Evolutionary conservation across 1,284 basidiomycete genomes (phyloP).

Genomic region (Malassezia arunalokei): DNA sequence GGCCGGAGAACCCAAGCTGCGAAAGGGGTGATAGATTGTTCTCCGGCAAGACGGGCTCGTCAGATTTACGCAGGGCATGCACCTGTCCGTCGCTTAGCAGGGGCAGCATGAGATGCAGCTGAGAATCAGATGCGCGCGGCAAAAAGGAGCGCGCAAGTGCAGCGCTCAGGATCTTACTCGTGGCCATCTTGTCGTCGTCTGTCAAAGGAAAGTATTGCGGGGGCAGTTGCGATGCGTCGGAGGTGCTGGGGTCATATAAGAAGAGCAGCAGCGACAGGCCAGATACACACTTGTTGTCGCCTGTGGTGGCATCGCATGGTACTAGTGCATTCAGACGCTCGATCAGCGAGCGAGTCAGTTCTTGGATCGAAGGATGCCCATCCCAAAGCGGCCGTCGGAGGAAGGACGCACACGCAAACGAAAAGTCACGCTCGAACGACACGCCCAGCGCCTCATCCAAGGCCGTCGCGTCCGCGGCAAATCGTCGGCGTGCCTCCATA

Average conservation of each 20-base stretch:
- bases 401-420: slow-evolving; percentile 3
- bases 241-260: background rate
- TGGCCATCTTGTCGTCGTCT: background rate
- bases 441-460: slow-evolving; percentile 6
- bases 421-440: slow-evolving; percentile 4
- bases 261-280: background rate
- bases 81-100: background rate
- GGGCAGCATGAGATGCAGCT: background rate
- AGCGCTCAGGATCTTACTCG: background rate
- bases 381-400: background rate
- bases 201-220: background rate
- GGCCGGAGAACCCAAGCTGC: slow-evolving; percentile 1
- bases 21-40: background rate
- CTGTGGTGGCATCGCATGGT: background rate
- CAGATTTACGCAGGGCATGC: background rate
- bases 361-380: background rate
- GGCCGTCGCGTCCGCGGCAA: background rate
- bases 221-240: background rate
- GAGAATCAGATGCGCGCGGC: background rate
- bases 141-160: background rate
- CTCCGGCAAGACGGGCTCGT: background rate
- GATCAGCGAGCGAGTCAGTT: background rate
- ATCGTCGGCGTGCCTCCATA: background rate
- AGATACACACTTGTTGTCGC: background rate
- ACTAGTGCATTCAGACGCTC: background rate